Evolutionary conservation across 2,329 filamentous ascomycete genomes (phyloP), one percentile per base, ranked within the genome.

Genomic region (Aspergillus costaricaensis): DNA sequence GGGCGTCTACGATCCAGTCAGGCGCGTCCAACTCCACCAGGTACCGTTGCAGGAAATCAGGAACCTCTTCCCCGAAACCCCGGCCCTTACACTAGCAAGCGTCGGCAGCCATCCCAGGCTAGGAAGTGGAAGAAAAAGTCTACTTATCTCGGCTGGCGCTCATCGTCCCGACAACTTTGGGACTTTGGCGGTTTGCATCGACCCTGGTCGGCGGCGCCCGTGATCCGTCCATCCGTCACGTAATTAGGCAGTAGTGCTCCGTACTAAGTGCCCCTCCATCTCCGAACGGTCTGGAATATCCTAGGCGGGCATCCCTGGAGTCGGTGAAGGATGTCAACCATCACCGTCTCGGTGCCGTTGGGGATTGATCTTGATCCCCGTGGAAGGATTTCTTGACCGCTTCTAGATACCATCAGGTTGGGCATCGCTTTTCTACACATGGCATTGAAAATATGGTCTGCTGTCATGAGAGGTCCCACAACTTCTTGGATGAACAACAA

Each of bases 51-150:
- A 73, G 67, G 70, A 72, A 69, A 65, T 65, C 62, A 70, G 72
- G 68, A 72, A 68, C 65, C 38, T 63, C 67, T 74, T 73, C 72
- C 72, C 71, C 72, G 66, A 64, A 63, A 36, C 32, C 64, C 67
- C 68, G 60, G 67, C 63, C 65, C 64, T 65, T 66, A 67, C 65
- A 65, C 71, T 72, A 73, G 68, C 67, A 64, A 62, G 50, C 65
- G 62, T 67, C 67, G 55, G 63, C 63, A 67, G 65, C 58, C 61
- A 21, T 53, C 56, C 49, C 41, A 58, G 39, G 41, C n/a, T 58
- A 62, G 52, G 49, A 55, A 64, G 52, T 38, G 62, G 55, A 43
- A 43, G 8, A 43, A 19, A 19, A 44, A 44, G 61, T 61, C 65
- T 65, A 25, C 44, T 30, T 62, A 57, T 58, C 64, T 63, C 60